These are phyloP conservation scores for Musa balbisiana DNA, from an alignment of 202 grass and related monocot genomes.

Conservation along the genomic window DNA sequence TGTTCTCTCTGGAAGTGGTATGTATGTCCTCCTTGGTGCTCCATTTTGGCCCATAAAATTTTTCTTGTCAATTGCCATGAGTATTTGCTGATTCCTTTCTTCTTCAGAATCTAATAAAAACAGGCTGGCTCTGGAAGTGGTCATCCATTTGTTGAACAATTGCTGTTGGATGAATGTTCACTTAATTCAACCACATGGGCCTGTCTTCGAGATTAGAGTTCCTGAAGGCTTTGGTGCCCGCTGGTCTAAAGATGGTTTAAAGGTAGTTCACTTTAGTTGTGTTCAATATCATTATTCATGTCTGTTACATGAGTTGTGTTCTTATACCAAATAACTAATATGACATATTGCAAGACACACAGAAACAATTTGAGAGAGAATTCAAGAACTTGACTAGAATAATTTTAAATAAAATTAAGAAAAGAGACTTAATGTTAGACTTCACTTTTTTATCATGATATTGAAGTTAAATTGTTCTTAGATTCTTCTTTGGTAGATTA, in stretches of 20 bases:
- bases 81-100: slow-evolving; percentile 15
- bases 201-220: slow-evolving; percentile 87
- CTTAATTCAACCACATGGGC: slow-evolving; percentile 47
- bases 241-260: slow-evolving; percentile 75
- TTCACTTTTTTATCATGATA: background rate
- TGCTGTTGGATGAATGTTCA: slow-evolving; percentile 88
- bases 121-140: slow-evolving; percentile 37
- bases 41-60: background rate
- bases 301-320: background rate
- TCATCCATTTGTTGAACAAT: slow-evolving; percentile 45
- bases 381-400: background rate
- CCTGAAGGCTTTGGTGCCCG: slow-evolving; percentile 74
- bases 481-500: too few species aligned
- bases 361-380: too few species aligned
- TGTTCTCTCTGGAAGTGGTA: slow-evolving; percentile 57
- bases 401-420: background rate
- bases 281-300: background rate
- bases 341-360: background rate
- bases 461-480: too few species aligned
- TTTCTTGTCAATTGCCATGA: slow-evolving; percentile 12
- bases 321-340: background rate
- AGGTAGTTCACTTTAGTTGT: slow-evolving; percentile 32
- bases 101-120: slow-evolving; percentile 70
- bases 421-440: background rate
- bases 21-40: slow-evolving; percentile 14